Base-by-base conservation (phyloP, 148 eudicot genomes). In the Rhododendron griersonianum region DNA sequence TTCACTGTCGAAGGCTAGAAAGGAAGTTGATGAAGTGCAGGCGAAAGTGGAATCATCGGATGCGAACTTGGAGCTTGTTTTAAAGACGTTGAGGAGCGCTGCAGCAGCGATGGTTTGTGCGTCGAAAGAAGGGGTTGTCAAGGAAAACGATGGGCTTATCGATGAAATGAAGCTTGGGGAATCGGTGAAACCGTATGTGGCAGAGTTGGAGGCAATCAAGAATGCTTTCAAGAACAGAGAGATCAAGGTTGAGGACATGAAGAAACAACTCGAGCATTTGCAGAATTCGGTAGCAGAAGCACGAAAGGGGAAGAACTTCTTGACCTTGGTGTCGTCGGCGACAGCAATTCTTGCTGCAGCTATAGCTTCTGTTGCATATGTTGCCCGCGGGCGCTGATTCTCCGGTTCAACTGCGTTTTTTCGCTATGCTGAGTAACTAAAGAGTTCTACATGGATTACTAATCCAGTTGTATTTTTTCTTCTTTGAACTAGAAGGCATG, bases 291-390 rank as follows among this genome's bases (percentile, higher is more conserved):
- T 95, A 3, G 63, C 81, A 7, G 95, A 93, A 55, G 96, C 91
- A 23, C 86, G 71, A 30, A 94, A 94, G 89, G 92, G 90, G 89
- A 94, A 93, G 91, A 91, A 85, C 88, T 91, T 97, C 33, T 95
- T 96, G 98, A 88, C 96, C 15, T 2, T 90, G 84, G 90, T 95
- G 53, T 93, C 96, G 0, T 97, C 98, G 6, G 98, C 93, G 1
- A 92, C 98, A 44, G 92, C 98, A 5, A 53, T 95, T 81, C 71
- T 95, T 21, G 99, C 98, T 80, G 98, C 96, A 28, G 92, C 98
- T 78, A 95, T 95, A 41, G 92, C 91, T 86, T 93, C 96, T 13
- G 88, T 90, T 86, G 98, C 95, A 63, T 97, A 92, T 87, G 92
- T 90, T 79, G 87, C 90, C 45, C 93, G 90, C 10, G 89, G 86